Conservation (phyloP, 176 grass and related monocot species). For the Secale cereale region DNA sequence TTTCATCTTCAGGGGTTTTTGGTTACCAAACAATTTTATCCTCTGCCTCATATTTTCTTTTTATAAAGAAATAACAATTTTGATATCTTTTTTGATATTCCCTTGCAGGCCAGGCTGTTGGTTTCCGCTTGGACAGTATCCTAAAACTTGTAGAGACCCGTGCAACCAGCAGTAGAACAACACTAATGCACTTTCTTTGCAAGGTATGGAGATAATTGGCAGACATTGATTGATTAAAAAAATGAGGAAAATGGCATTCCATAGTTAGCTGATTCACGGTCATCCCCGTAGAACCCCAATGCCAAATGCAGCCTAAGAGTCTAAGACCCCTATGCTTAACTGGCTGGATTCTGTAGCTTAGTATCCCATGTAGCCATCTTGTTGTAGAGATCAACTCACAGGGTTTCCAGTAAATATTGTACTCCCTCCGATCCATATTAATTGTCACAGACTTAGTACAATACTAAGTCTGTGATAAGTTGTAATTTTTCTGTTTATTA, state of each 20-base stretch:
- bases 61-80: slow-evolving; percentile 14
- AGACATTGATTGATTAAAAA: background rate
- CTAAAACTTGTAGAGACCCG: slow-evolving; percentile 91
- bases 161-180: slow-evolving; percentile 72
- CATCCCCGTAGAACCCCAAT: background rate
- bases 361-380: too few relatives aligned
- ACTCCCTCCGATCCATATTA: too few relatives aligned
- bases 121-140: slow-evolving; percentile 81
- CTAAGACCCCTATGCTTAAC: too few relatives aligned
- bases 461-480: too few relatives aligned
- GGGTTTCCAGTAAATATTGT: too few relatives aligned
- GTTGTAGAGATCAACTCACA: too few relatives aligned
- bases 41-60: background rate
- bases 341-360: too few relatives aligned
- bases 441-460: too few relatives aligned
- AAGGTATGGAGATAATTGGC: slow-evolving; percentile 56
- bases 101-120: slow-evolving; percentile 72
- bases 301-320: too few relatives aligned
- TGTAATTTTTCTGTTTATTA: too few relatives aligned
- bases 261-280: background rate
- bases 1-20: slow-evolving; percentile 7
- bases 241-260: background rate
- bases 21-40: slow-evolving; percentile 11
- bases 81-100: slow-evolving; percentile 23
- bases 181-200: slow-evolving; percentile 91